Base-by-base conservation (phyloP, 2,329 filamentous ascomycete genomes). In the Rasamsonia emersonii region DNA sequence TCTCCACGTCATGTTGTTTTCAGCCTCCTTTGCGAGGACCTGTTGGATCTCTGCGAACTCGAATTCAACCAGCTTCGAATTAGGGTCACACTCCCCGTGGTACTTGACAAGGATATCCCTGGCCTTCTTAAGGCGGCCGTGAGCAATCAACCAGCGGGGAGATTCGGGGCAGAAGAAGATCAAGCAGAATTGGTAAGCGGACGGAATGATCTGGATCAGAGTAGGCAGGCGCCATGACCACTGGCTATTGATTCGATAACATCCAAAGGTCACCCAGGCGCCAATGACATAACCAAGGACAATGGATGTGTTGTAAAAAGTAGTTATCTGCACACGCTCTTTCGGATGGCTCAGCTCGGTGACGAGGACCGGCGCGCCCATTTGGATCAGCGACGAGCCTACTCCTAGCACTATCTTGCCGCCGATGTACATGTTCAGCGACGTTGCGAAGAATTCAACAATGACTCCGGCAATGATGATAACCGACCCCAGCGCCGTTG, bases 71-170 rank as follows among this genome's bases (percentile, higher is more conserved):
- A 70, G 47, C 30, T 62, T 58, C 1, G 58, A 62, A 2, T 62
- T 50, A 18, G 51, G 41, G 27, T 71, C 58, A 18, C 61, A 57
- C 36, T 71, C 68, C 15, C 64, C 68, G 32, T 74, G 68, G 24
- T 70, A 71, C 34, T 70, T 70, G 42, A 65, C 56, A 0, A 77
- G 46, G 16, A 74, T 67, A 0, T 55, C 53, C 10, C 58, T 63
- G 0, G 73, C 73, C 43, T 75, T 59, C 4, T 71, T 64, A 1
- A 50, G 37, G 14, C 62, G 59, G 18, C 71, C 70, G 38, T 71
- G 62, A 20, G 65, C 63, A 25, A 77, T 61, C 17, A 77, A 51
- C 66, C 68, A 79, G 21, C 76, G 64, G 1, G 76, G 76, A 1
- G 67, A 74, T 40, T 80, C 77, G 0, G 75, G 75, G 4, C 75